Evolutionary conservation across 768 basidiomycete genomes (phyloP).

Genomic region (Boletus subcaerulescens): DNA sequence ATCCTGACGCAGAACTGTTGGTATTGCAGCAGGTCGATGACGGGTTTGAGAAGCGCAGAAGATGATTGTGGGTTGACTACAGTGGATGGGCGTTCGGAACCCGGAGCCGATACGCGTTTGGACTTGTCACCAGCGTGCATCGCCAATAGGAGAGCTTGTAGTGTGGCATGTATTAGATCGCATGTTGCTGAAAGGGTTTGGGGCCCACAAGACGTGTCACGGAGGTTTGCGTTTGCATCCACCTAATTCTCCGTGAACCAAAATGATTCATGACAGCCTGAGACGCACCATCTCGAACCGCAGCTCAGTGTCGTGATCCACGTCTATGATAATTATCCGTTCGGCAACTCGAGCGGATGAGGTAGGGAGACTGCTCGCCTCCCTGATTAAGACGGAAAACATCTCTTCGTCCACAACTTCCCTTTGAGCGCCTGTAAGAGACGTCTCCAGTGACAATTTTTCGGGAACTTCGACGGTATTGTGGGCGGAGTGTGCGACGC

Average conservation of each 20-base stretch:
- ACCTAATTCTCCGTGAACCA: constrained; percentile 29
- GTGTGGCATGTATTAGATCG: constrained; percentile 63
- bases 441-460: constrained; percentile 43
- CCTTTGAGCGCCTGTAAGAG: constrained; percentile 57
- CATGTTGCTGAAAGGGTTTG: constrained; percentile 40
- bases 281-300: constrained; percentile 67
- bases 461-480: constrained; percentile 37
- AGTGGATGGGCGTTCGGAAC: constrained; percentile 26
- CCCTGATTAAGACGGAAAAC: constrained; percentile 67
- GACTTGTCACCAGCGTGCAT: constrained; percentile 51
- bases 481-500: constrained; percentile 31
- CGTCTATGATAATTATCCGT: constrained; percentile 70
- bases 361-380: constrained; percentile 73
- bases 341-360: constrained; percentile 79
- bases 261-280: background rate
- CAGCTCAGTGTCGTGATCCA: constrained; percentile 66
- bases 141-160: constrained; percentile 64
- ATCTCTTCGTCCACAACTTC: constrained; percentile 82
- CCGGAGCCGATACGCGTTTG: constrained; percentile 34
- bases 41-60: constrained; percentile 64
- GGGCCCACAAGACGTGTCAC: constrained; percentile 8
- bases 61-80: constrained; percentile 15
- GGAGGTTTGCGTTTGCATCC: constrained; percentile 25
- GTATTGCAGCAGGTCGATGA: constrained; percentile 81
- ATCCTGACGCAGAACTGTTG: constrained; percentile 68